Evolutionary conservation across 176 grass and related monocot species (phyloP).

Genomic region (Thalia dealbata): DNA sequence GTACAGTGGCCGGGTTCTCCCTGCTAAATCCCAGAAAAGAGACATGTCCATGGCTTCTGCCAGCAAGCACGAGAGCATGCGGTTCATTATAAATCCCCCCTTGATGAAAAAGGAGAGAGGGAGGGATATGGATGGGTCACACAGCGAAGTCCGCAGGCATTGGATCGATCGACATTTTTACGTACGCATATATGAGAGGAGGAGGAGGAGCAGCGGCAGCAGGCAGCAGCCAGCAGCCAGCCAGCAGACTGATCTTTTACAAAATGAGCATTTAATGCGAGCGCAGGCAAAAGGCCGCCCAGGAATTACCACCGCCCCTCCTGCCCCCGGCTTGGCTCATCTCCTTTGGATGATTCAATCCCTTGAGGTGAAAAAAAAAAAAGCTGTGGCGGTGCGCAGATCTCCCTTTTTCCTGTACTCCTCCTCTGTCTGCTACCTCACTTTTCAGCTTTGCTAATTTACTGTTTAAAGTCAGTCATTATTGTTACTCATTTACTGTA

Average conservation of each 20-base stretch:
- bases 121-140: too few species aligned
- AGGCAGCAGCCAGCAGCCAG: too few species aligned
- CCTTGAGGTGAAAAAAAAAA: background rate
- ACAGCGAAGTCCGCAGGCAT: too few species aligned
- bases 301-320: background rate
- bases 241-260: constrained; percentile 12
- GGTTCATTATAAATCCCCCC: too few species aligned
- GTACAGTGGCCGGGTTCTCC: background rate
- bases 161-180: too few species aligned
- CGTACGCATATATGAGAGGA: too few species aligned
- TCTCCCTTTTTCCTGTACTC: background rate
- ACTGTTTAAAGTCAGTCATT: too few species aligned
- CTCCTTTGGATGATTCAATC: background rate
- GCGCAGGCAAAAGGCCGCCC: constrained; percentile 32
- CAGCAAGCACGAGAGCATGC: constrained; percentile 2
- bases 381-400: background rate
- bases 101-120: background rate
- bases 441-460: too few species aligned
- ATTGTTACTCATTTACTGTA: too few species aligned
- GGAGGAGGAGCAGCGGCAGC: too few species aligned
- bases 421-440: too few species aligned
- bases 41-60: background rate
- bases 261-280: constrained; percentile 44
- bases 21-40: background rate
- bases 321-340: constrained; percentile 11